A percentile compares a stretch with the other conserved stretches of the same genome.
phyloP scores from a whole-genome alignment of 2,329 filamentous ascomycete genomes.

The Lecanicillium sp. region DNA sequence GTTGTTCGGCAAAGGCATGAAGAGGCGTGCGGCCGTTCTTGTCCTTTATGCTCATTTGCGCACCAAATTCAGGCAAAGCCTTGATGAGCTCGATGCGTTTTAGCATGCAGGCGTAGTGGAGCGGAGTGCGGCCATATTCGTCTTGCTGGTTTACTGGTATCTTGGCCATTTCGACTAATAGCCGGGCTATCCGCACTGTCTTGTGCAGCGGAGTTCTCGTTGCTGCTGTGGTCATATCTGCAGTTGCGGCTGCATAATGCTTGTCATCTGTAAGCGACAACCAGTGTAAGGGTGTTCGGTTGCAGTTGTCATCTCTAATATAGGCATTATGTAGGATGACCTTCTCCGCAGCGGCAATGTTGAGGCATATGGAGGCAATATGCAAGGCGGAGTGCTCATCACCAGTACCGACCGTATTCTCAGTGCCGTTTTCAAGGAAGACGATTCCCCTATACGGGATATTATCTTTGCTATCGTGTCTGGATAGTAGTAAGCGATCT shows the following conservation, averaged over 20 bases:
- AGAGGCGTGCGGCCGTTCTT: background rate
- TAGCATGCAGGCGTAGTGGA: background rate
- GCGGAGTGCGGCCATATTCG: background rate
- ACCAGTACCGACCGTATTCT: background rate
- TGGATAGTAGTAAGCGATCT: background rate
- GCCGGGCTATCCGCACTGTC: background rate
- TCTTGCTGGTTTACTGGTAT: background rate
- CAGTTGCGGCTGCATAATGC: background rate
- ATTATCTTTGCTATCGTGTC: background rate
- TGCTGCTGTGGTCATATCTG: background rate
- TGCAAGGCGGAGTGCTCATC: background rate
- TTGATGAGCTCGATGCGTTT: background rate
- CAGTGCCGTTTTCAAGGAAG: background rate
- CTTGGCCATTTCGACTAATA: background rate
- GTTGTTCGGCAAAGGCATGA: constrained; percentile 2
- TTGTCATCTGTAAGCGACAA: background rate
- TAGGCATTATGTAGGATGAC: background rate
- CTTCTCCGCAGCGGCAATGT: background rate
- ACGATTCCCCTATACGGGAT: background rate
- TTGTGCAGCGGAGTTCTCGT: background rate
- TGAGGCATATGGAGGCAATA: background rate
- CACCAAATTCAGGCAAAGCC: background rate
- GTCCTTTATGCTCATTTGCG: background rate
- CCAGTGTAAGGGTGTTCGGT: constrained; percentile 2
- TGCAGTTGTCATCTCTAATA: background rate